Evolutionary conservation across 2,329 filamentous ascomycete species (phyloP).

Genomic region (Talaromyces sp.): DNA sequence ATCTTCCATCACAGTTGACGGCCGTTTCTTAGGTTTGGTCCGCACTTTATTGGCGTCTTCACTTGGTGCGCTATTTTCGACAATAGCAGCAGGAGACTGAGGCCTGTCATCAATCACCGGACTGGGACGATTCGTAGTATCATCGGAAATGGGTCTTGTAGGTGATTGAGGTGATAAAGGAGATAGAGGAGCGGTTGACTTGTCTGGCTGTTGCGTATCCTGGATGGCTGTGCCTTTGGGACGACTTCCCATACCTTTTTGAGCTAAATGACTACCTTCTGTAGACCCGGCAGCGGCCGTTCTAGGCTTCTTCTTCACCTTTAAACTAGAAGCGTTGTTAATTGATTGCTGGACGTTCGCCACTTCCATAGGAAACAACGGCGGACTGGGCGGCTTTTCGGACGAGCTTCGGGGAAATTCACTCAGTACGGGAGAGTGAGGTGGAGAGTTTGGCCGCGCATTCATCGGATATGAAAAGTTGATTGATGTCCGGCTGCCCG

Average conservation of each 20-base stretch:
- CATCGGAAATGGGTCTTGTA: neutral
- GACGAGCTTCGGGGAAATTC: slow-evolving; percentile 12
- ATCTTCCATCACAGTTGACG: slow-evolving; percentile 38
- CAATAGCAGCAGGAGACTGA: neutral
- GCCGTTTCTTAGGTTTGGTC: slow-evolving; percentile 27
- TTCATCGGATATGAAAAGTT: slow-evolving; percentile 45
- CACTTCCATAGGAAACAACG: slow-evolving; percentile 19
- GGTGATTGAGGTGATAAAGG: neutral
- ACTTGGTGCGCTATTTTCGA: neutral
- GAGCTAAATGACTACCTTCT: slow-evolving; percentile 22
- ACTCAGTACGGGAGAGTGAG: slow-evolving; percentile 15
- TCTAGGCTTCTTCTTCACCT: slow-evolving; percentile 22
- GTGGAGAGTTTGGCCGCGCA: slow-evolving; percentile 36
- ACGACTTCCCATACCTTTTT: slow-evolving; percentile 21
- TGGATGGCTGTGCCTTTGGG: slow-evolving; percentile 17
- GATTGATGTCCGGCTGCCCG: slow-evolving; percentile 38
- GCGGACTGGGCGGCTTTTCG: slow-evolving; percentile 13
- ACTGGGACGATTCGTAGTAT: neutral
- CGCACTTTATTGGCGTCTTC: slow-evolving; percentile 15
- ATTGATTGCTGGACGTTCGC: slow-evolving; percentile 16
- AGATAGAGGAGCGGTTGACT: neutral
- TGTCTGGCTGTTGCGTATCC: neutral
- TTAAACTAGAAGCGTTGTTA: slow-evolving; percentile 20
- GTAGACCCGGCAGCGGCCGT: slow-evolving; percentile 16
- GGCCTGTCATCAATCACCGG: neutral